Base-by-base conservation (phyloP, 1,284 basidiomycete species). In the Peniophora sp. region DNA sequence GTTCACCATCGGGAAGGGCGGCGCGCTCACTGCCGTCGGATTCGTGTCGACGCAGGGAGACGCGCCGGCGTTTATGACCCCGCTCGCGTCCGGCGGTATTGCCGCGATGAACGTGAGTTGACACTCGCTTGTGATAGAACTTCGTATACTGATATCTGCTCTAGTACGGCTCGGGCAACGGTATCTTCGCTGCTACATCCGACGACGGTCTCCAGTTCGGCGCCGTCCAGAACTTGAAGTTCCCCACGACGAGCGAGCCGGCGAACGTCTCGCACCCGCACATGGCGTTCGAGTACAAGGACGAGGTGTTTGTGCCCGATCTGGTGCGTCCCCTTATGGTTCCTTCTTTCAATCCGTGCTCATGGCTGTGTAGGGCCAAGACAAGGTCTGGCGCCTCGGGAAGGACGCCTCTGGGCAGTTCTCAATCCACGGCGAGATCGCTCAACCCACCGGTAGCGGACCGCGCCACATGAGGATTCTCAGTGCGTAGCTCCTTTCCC, bases 311-410 rank as follows among this genome's bases (percentile, higher is more conserved):
- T 47, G 68, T 87, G 22, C 79, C 84, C 1, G 85, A 86, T 64
- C 66, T 86, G 58, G 83, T 83, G 51, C 54, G 73, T 60, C 15
- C 34, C 10, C n/a, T 36, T n/a, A 36, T 36, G 34, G 10, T 36
- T 36, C 10, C 34, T 10, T 36, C 34, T 36, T 11, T 18, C 27
- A 32, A 32, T 32, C 6, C 27, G 27, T 32, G 27, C 27, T 32
- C 27, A 32, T 12, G 12, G 12, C 27, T 6, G 27, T 12, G 12
- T 6, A 85, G 82, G 84, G 83, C 9, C 73, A 64, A 3, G 82
- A 86, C 63, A 81, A 68, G 52, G 75, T 86, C 53, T 87, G 83
- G 83, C 69, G 83, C 37, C 68, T 84, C 1, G 69, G 67, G 39
- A 60, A 71, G 51, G 56, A 68, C 42, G 57, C 60, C 3, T 61